phyloP scores from a whole-genome alignment of 2,329 filamentous ascomycete species.

The Blastomyces parvus region DNA sequence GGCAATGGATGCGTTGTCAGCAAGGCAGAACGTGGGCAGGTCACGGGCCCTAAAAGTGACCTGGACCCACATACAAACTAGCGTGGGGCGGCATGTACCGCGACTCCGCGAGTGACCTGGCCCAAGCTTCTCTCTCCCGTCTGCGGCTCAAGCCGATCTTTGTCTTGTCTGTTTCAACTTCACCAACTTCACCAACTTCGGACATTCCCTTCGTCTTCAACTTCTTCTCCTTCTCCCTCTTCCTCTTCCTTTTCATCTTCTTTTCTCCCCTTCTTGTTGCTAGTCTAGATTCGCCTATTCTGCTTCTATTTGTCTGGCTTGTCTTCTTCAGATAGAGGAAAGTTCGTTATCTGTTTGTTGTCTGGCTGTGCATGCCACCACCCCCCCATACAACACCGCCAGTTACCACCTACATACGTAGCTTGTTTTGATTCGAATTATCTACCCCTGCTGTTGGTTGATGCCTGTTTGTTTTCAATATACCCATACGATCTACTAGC shows the following conservation, averaged over 20 bases:
- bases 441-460: not conserved
- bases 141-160: not conserved
- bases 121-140: not conserved
- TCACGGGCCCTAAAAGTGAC: not conserved
- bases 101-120: no score
- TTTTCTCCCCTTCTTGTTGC: not conserved
- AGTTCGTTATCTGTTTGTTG: not conserved
- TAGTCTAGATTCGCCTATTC: not conserved
- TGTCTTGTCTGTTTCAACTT: not conserved
- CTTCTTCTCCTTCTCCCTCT: not conserved
- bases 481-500: not conserved
- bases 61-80: not conserved
- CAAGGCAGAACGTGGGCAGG: not conserved
- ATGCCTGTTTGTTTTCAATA: not conserved
- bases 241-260: not conserved
- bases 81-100: no score
- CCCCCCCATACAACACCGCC: not conserved
- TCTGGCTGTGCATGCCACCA: not conserved
- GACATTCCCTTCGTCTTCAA: not conserved
- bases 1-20: not conserved
- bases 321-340: not conserved
- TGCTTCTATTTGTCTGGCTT: not conserved
- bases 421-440: not conserved
- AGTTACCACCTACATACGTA: not conserved
- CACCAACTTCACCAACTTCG: not conserved